These are phyloP conservation scores for Castanea sativa DNA, from an alignment of 306 rosid species.

Conservation along the genomic window DNA sequence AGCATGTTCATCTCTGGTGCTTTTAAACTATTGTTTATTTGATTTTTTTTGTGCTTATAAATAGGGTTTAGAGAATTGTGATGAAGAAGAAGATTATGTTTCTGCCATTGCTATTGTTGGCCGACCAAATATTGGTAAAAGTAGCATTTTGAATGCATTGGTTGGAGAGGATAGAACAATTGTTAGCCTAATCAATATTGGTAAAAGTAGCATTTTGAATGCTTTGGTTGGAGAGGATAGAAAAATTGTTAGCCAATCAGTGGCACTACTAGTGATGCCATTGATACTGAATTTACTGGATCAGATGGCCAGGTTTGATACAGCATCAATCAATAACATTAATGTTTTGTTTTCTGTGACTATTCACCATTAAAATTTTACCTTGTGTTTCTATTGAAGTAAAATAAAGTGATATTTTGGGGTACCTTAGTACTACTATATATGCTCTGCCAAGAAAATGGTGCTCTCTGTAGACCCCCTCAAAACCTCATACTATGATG, in stretches of 20 bases:
- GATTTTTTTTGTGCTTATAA: conserved; percentile 15
- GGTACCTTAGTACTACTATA: no score
- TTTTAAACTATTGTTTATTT: conserved; percentile 5
- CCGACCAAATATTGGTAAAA: conserved; percentile 98
- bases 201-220: conserved; percentile 97
- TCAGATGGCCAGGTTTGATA: conserved; percentile 84
- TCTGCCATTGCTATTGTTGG: conserved; percentile 96
- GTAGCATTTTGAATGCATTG: conserved; percentile 96
- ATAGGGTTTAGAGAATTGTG: conserved; percentile 47
- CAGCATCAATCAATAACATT: no score
- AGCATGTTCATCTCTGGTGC: not conserved
- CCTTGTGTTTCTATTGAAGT: no score
- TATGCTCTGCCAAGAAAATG: no score
- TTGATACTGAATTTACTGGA: conserved; percentile 86
- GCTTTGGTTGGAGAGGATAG: conserved; percentile 94
- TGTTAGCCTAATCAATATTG: conserved; percentile 87
- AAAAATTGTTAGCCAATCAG: conserved; percentile 96
- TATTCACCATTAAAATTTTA: no score
- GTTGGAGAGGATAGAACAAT: conserved; percentile 95
- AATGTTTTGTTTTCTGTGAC: no score
- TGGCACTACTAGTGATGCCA: conserved; percentile 99
- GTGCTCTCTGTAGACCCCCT: no score
- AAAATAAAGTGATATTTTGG: no score
- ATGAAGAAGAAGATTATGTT: conserved; percentile 65
- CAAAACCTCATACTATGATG: no score